These are phyloP conservation scores for Tulasnella sp. DNA, from an alignment of 768 basidiomycete genomes.

Conservation along the genomic window DNA sequence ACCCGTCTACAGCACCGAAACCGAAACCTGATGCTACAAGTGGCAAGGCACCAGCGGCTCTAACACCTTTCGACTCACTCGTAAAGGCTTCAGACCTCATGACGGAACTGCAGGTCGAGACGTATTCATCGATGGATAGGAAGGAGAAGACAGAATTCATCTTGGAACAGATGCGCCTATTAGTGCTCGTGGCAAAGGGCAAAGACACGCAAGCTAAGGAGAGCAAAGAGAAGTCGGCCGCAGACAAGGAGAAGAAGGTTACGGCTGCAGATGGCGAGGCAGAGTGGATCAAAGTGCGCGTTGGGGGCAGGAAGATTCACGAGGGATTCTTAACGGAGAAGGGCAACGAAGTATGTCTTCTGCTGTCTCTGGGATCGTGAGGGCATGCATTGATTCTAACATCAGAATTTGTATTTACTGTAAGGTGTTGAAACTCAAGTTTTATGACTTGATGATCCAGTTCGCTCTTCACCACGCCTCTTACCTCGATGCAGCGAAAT, in stretches of 20 bases:
- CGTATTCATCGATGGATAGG: slow-evolving; percentile 97
- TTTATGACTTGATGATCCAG: slow-evolving; percentile 94
- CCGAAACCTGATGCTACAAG: slow-evolving; percentile 19
- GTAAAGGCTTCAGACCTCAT: slow-evolving; percentile 85
- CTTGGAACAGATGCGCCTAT: slow-evolving; percentile 90
- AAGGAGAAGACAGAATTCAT: slow-evolving; percentile 98
- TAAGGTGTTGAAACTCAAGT: slow-evolving; percentile 94
- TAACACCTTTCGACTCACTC: slow-evolving; percentile 49
- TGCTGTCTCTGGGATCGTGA: not conserved
- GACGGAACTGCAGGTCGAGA: slow-evolving; percentile 94
- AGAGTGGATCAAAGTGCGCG: slow-evolving; percentile 88
- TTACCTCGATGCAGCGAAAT: slow-evolving; percentile 89
- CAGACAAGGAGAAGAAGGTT: slow-evolving; percentile 25
- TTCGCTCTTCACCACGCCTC: slow-evolving; percentile 73
- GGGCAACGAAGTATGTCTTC: slow-evolving; percentile 66
- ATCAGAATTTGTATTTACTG: not conserved
- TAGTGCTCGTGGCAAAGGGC: slow-evolving; percentile 61
- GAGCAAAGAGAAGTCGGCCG: slow-evolving; percentile 34
- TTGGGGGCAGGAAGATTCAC: slow-evolving; percentile 89
- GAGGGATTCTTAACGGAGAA: slow-evolving; percentile 82
- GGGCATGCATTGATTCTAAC: slow-evolving; percentile 10
- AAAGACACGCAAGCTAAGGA: slow-evolving; percentile 58
- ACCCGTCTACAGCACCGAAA: slow-evolving; percentile 28
- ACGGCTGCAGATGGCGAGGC: slow-evolving; percentile 59
- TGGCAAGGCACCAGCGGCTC: slow-evolving; percentile 23